Percentiles rank a stretch among this genome's conserved stretches.
Conservation (phyloP, 1,139 yeast species). For the Yamadazyma epiphylla region DNA sequence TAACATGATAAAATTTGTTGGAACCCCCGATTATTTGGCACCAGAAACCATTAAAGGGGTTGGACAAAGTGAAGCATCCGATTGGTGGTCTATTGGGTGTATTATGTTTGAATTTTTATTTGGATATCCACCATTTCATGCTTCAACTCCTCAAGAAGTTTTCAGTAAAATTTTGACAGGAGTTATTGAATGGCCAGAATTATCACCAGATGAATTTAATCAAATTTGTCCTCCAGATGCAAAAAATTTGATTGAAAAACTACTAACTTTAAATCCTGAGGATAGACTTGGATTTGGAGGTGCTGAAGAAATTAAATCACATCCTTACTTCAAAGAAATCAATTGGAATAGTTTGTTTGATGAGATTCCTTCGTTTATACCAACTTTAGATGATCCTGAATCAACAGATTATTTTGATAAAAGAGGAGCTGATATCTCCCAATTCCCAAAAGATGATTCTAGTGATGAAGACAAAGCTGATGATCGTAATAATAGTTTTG, state of each 20-base stretch:
- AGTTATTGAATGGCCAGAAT: conserved; percentile 79
- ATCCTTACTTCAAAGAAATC: conserved; percentile 70
- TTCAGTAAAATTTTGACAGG: conserved; percentile 76
- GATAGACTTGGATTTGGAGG: conserved; percentile 73
- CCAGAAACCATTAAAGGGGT: conserved; percentile 91
- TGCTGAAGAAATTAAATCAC: conserved; percentile 71
- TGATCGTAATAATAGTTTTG: conserved; percentile 5
- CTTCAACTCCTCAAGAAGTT: conserved; percentile 71
- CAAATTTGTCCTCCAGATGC: conserved; percentile 64
- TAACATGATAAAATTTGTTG: conserved; percentile 62
- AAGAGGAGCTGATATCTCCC: conserved; percentile 76
- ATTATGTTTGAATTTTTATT: conserved; percentile 86
- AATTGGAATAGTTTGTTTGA: conserved; percentile 74
- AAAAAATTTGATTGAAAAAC: conserved; percentile 61
- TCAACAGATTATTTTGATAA: conserved; percentile 88
- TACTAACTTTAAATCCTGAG: conserved; percentile 61
- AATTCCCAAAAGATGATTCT: conserved; percentile 53
- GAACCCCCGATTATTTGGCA: conserved; percentile 96
- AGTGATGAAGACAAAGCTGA: conserved; percentile 25
- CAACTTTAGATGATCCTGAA: conserved; percentile 75
- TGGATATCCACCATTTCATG: conserved; percentile 96
- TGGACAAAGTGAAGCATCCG: conserved; percentile 83
- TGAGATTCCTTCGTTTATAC: conserved; percentile 82
- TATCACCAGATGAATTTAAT: conserved; percentile 54
- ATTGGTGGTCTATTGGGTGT: conserved; percentile 99